Evolutionary conservation across 306 rosid species (phyloP), one percentile per base, ranked within the genome.

Genomic region (Vigna trinervia): DNA sequence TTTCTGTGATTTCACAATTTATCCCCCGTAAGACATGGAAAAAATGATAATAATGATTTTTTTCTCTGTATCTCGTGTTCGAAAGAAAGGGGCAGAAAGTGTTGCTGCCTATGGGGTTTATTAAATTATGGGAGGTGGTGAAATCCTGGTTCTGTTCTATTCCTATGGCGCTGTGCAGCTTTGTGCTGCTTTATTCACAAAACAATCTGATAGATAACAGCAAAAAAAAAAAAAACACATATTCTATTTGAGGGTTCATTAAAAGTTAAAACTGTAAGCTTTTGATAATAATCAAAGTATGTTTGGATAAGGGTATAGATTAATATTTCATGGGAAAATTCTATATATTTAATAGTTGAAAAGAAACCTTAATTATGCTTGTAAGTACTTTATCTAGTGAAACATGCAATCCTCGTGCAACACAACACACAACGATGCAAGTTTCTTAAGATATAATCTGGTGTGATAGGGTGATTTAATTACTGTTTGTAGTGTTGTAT

Each of bases 21-120:
- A 74, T 70, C 48, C 47, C 62, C 78, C 67, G 70, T 48, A 52
- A 72, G 79, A 12, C 54, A 50, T 64, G 69, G 82, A 78, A 50
- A 34, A 77, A 76, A 63, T 81, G 34, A 26, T 58, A 26, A 59
- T 15, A 67, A 4, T 59, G 23, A 9, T 22, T 7, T 45, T 52
- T 80, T 34, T 59, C 46, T 30, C 30, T 68, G 22, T 58, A 64
- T 78, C 69, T 63, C 53, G 78, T 92, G 97, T 95, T 90, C 48
- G 87, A 73, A 73, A 72, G 91, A 81, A 77, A 92, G 93, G 85
- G 88, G 94, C 97, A 92, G 92, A 95, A 92, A 90, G 93, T 75
- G 91, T 66, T 28, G 71, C 13, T 54, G 20, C 76, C 56, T 75
- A 58, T 30, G 65, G 70, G 28, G 43, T 9, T 56, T 64, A 4